A percentile compares a stretch with the other conserved stretches of the same genome.
These are phyloP conservation scores for Dioszegia aurantiaca DNA, from an alignment of 768 basidiomycete genomes.

Conservation along the genomic window DNA sequence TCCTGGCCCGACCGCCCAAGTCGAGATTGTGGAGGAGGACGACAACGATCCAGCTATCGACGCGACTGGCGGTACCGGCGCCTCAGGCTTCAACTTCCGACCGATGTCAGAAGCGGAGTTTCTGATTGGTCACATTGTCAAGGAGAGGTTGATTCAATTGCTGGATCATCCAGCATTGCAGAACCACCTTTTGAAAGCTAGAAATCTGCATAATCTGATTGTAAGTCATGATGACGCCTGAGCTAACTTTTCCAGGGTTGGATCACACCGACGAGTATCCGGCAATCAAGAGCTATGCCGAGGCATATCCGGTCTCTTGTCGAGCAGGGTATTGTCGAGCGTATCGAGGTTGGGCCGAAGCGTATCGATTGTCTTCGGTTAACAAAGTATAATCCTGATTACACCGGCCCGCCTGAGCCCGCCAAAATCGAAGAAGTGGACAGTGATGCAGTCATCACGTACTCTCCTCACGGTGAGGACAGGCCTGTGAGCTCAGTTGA, in stretches of 20 bases:
- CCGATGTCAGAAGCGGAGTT: slow-evolving; percentile 33
- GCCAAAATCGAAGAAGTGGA: not conserved
- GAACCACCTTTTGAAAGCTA: slow-evolving; percentile 33
- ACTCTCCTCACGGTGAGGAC: slow-evolving; percentile 1
- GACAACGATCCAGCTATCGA: slow-evolving; percentile 10
- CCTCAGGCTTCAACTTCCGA: slow-evolving; percentile 20
- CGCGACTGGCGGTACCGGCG: not conserved
- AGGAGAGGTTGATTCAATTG: slow-evolving; percentile 33
- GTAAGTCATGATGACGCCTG: slow-evolving; percentile 20
- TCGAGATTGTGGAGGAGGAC: not conserved
- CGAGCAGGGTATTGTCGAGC: slow-evolving; percentile 31
- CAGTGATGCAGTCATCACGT: not conserved
- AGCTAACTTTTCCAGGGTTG: slow-evolving; percentile 35
- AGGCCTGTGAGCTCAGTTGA: not conserved
- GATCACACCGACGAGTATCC: slow-evolving; percentile 11
- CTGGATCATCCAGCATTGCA: slow-evolving; percentile 38
- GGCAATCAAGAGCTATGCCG: slow-evolving; percentile 30
- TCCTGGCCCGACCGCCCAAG: not conserved
- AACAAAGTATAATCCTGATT: slow-evolving; percentile 39
- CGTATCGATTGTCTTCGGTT: slow-evolving; percentile 31
- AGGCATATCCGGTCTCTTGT: slow-evolving; percentile 29
- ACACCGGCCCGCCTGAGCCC: not conserved
- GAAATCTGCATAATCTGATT: slow-evolving; percentile 25
- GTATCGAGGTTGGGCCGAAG: slow-evolving; percentile 26
- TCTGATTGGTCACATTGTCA: slow-evolving; percentile 34